Evolutionary conservation across 768 basidiomycete genomes (phyloP), one percentile per base, ranked within the genome.

Genomic region (Phylloporus arenicola): DNA sequence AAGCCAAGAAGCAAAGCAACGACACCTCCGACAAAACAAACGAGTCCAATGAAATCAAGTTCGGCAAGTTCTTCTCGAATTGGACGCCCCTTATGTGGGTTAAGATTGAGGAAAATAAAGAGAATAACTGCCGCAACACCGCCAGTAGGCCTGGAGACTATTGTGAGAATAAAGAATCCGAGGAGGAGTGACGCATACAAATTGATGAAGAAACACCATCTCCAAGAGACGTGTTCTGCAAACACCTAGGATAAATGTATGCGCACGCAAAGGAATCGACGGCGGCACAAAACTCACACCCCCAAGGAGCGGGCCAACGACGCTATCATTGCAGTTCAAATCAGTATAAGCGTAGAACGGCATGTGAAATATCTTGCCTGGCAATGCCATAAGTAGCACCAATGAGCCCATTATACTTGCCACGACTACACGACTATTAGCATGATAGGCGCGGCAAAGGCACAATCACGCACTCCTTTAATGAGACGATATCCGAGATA

Each of bases 151-250:
- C 87, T 88, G 43, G 9, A n/a, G 24, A 8, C 6, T 16, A 31
- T 16, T 14, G 22, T 52, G 24, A 57, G 48, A 20, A n/a, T 45
- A 37, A 1, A 4, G 7, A 39, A 16, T 4, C 6, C 22, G 29
- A 29, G 2, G 6, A 27, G 4, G 33, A 0, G 17, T 8, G 11
- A 33, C 24, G n/a, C 80, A 49, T 61, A 84, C 84, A 88, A 57
- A 57, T 87, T 88, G 57, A 88, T 83, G 62, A 80, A 86, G 67
- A 88, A 88, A 62, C 84, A 86, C 89, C 89, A 91, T 70, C 89
- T 69, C 89, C 89, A 92, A 1, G 81, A 74, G 16, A 82, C 82
- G 60, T 86, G 83, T 60, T 89, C 81, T 0, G 87, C 80, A 51
- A 91, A 79, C 12, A 68, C 82, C 84, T 84, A 13, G 12, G 12